phyloP scores from a whole-genome alignment of 306 rosid species.

The Vigna nakashimae region DNA sequence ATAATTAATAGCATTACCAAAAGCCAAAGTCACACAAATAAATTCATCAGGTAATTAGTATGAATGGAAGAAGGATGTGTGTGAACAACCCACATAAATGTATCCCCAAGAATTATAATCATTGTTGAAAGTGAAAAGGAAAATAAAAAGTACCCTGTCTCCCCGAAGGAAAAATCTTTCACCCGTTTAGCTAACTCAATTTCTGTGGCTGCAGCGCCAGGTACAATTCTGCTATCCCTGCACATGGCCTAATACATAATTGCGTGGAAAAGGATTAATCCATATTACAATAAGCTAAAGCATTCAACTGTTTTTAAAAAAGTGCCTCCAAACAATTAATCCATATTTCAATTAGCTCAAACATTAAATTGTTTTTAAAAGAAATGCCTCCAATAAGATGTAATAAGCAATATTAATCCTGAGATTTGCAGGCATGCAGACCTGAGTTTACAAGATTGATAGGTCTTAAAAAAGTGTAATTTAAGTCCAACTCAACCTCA shows the following conservation, averaged over 20 bases:
- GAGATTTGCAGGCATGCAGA: constrained; percentile 13
- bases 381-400: constrained; percentile 4
- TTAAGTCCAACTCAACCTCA: too few species aligned
- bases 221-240: constrained; percentile 86
- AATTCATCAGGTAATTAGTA: not conserved
- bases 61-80: not conserved
- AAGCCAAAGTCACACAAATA: not conserved
- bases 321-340: not conserved
- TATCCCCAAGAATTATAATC: constrained; percentile 3
- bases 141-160: constrained; percentile 73
- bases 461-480: too few species aligned
- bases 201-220: constrained; percentile 97
- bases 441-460: not conserved
- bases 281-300: not conserved
- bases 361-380: not conserved
- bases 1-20: constrained; percentile 3
- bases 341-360: not conserved
- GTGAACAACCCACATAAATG: not conserved
- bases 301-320: not conserved
- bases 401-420: not conserved
- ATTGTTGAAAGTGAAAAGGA: not conserved
- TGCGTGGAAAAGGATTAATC: constrained; percentile 27
- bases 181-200: constrained; percentile 88
- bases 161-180: constrained; percentile 87
- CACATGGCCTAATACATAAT: constrained; percentile 82